Conservation (phyloP, 2,329 filamentous ascomycete species). For the Thermothelomyces thermophilus region DNA sequence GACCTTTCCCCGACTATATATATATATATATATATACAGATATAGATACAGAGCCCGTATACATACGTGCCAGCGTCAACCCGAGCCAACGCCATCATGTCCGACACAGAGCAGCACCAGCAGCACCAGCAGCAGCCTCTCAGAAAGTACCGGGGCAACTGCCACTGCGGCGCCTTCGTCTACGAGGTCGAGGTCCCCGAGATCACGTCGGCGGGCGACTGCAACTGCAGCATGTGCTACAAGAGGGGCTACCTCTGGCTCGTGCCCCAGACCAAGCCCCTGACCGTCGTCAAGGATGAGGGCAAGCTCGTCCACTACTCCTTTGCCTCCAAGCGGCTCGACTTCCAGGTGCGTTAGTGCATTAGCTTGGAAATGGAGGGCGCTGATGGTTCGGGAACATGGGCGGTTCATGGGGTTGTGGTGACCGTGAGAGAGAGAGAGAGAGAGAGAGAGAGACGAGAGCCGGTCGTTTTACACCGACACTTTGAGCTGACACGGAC, state of each 20-base stretch:
- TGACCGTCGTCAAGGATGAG: conserved; percentile 43
- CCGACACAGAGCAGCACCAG: conserved; percentile 1
- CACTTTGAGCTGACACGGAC: too few relatives aligned
- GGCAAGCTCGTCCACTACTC: conserved; percentile 38
- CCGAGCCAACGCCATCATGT: conserved; percentile 1
- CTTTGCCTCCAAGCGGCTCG: conserved; percentile 33
- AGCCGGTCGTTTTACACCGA: too few relatives aligned
- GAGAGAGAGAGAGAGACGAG: too few relatives aligned
- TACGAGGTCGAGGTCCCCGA: conserved; percentile 49
- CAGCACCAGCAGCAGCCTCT: too few relatives aligned
- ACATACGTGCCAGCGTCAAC: too few relatives aligned
- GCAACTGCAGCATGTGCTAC: conserved; percentile 62
- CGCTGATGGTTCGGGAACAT: too few relatives aligned
- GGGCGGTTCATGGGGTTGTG: too few relatives aligned
- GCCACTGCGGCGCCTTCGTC: conserved; percentile 49
- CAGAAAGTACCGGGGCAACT: conserved; percentile 47
- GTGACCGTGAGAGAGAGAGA: too few relatives aligned
- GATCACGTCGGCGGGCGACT: conserved; percentile 48
- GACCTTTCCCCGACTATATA: too few relatives aligned
- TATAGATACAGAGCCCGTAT: too few relatives aligned
- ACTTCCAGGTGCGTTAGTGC: conserved; percentile 35
- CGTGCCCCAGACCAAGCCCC: conserved; percentile 25
- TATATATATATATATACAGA: too few relatives aligned
- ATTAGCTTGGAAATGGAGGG: too few relatives aligned
- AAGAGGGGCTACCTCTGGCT: conserved; percentile 42